Conservation (phyloP, 805 yeast genomes). For the Sungouiella thailandica region DNA sequence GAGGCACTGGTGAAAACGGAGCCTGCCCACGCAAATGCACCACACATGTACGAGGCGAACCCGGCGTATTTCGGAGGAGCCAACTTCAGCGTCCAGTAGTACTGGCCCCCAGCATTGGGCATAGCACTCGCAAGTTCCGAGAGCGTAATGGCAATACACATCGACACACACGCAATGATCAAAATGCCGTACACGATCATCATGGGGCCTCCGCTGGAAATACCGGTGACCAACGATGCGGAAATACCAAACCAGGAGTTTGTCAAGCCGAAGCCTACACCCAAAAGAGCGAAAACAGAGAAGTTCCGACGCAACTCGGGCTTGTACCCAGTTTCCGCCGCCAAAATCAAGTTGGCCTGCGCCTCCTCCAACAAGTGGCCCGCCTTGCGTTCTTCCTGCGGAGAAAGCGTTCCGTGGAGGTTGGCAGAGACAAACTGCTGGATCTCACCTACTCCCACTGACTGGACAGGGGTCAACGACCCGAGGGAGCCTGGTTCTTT, state of each 20-base stretch:
- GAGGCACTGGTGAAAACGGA: slow-evolving; percentile 60
- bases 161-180: slow-evolving; percentile 43
- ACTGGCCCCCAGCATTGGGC: slow-evolving; percentile 58
- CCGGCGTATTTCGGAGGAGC: slow-evolving; percentile 46
- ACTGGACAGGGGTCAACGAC: slow-evolving; percentile 3
- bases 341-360: slow-evolving; percentile 21
- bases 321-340: slow-evolving; percentile 25
- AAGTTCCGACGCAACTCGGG: slow-evolving; percentile 19
- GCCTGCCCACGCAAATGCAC: slow-evolving; percentile 61
- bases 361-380: slow-evolving; percentile 13
- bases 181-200: slow-evolving; percentile 52
- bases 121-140: slow-evolving; percentile 50
- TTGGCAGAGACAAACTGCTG: slow-evolving; percentile 3
- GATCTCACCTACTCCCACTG: slow-evolving; percentile 5
- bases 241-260: slow-evolving; percentile 61
- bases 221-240: slow-evolving; percentile 51
- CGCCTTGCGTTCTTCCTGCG: slow-evolving; percentile 3
- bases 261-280: slow-evolving; percentile 57
- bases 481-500: not conserved
- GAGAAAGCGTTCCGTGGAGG: slow-evolving; percentile 1
- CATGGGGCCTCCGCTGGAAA: slow-evolving; percentile 55
- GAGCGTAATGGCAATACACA: slow-evolving; percentile 45
- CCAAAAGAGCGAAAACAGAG: slow-evolving; percentile 28
- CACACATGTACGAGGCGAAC: slow-evolving; percentile 53
- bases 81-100: slow-evolving; percentile 52